phyloP scores from a whole-genome alignment of 257 asterid species.

The Solanum acaule region DNA sequence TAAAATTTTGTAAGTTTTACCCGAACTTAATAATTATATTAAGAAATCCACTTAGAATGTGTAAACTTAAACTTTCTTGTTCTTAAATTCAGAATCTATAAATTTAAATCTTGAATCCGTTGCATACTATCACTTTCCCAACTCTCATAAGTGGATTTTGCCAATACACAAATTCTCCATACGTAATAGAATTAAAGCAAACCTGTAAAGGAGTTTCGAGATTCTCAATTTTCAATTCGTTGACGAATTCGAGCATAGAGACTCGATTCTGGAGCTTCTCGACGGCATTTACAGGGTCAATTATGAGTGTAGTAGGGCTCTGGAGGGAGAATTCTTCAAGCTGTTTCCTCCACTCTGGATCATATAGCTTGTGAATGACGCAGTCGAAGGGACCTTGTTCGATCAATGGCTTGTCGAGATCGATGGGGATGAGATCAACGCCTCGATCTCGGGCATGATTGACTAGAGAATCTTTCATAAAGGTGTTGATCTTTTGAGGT shows the following conservation, averaged over 20 bases:
- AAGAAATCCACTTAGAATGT: not conserved
- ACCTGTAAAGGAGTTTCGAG: slow-evolving; percentile 33
- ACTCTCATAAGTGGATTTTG: not conserved
- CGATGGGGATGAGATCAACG: slow-evolving; percentile 43
- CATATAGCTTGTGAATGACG: slow-evolving; percentile 54
- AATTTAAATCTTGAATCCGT: not conserved
- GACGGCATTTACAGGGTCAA: slow-evolving; percentile 45
- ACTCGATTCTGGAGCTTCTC: slow-evolving; percentile 55
- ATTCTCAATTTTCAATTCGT: slow-evolving; percentile 15
- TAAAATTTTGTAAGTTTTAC: too few relatives aligned
- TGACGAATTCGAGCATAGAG: slow-evolving; percentile 64
- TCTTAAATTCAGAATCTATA: not conserved
- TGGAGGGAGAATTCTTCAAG: slow-evolving; percentile 19
- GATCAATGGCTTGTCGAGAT: slow-evolving; percentile 33
- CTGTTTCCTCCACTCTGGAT: slow-evolving; percentile 44
- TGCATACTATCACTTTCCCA: not conserved
- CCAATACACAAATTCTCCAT: not conserved
- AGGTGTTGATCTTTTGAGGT: slow-evolving; percentile 48
- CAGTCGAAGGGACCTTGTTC: slow-evolving; percentile 62
- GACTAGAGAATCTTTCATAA: slow-evolving; percentile 52
- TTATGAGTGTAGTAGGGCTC: slow-evolving; percentile 34
- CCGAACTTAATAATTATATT: too few relatives aligned
- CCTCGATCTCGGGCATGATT: slow-evolving; percentile 38
- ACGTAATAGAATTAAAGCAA: not conserved
- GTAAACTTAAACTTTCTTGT: not conserved